Evolutionary conservation across 2,329 filamentous ascomycete genomes (phyloP), one percentile per base, ranked within the genome.

Genomic region (Xylariomycetidae sp.): DNA sequence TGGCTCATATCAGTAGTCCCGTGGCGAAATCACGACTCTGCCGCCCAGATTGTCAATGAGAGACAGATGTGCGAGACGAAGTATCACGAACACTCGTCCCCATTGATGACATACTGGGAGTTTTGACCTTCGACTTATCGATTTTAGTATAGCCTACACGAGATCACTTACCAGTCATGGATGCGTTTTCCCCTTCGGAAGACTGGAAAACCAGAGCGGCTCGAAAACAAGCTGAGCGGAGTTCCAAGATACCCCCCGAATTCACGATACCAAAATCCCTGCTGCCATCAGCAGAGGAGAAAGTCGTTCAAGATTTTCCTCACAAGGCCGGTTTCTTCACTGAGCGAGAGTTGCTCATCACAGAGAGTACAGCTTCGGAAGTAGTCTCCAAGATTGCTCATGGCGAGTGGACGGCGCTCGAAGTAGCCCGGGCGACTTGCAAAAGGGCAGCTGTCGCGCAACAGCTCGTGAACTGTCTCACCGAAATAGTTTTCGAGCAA

Each of bases 401-500:
- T 4, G 50, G 37, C 14, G 41, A 39, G 16, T 42, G 45, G 33
- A 47, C 50, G 2, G 41, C 48, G 12, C 16, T 45, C 9, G 46
- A 49, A 22, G 49, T 52, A 10, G 45, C 44, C n/a, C 49, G 31
- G 9, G 69, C 67, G 1, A 72, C 72, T 38, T 67, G 67, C 34
- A 73, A 72, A 41, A 57, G 68, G 11, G 64, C 68, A 3, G 64
- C 67, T 2, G 59, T 72, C 14, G 64, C 65, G 1, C 66, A 72
- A 23, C 69, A 73, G 39, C 56, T 68, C 22, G 48, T 54, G 20
- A 51, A 58, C 38, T 53, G 49, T 23, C 40, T 55, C 14, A 50
- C 47, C 22, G 62, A 66, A 31, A 53, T 48, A 23, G 39, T 44
- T 29, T 49, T 48, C 23, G 43, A 48, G 16, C 33, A 39, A 27